These are phyloP conservation scores for Rutstroemia sp. DNA, from an alignment of 2,329 filamentous ascomycete genomes.

Conservation along the genomic window DNA sequence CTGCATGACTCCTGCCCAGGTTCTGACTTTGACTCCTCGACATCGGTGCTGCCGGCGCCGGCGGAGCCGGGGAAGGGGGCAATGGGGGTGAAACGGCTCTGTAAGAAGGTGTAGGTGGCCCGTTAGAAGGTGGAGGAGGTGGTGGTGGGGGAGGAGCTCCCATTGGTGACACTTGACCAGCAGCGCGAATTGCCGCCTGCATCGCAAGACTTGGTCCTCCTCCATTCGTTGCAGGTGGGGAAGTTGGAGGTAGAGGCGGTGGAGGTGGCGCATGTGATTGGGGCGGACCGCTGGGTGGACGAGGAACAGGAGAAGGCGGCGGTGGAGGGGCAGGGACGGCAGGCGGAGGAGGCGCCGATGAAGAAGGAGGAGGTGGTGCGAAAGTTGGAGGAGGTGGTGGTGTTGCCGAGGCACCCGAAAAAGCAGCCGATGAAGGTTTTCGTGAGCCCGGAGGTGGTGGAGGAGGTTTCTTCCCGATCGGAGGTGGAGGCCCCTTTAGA, in stretches of 20 bases:
- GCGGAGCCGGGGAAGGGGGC: slow-evolving; percentile 25
- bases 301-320: slow-evolving; percentile 31
- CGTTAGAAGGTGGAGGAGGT: slow-evolving; percentile 30
- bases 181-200: slow-evolving; percentile 38
- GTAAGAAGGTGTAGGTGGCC: slow-evolving; percentile 31
- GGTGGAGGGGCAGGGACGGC: slow-evolving; percentile 30
- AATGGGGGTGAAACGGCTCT: slow-evolving; percentile 33
- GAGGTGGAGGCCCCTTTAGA: slow-evolving; percentile 65
- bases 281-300: slow-evolving; percentile 31
- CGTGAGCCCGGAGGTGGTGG: slow-evolving; percentile 48
- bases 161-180: slow-evolving; percentile 35
- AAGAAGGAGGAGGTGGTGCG: slow-evolving; percentile 25
- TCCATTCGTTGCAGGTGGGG: slow-evolving; percentile 29
- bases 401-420: slow-evolving; percentile 20
- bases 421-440: slow-evolving; percentile 43
- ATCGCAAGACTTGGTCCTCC: slow-evolving; percentile 34
- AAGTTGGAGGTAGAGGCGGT: slow-evolving; percentile 25
- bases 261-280: slow-evolving; percentile 26
- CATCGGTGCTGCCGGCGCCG: slow-evolving; percentile 32
- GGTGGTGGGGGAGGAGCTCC: slow-evolving; percentile 30
- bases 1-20: slow-evolving; percentile 48
- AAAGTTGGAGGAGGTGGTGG: slow-evolving; percentile 32
- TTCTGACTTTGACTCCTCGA: slow-evolving; percentile 33
- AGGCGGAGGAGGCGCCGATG: slow-evolving; percentile 28
- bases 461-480: slow-evolving; percentile 68